Conservation (phyloP, 306 rosid genomes). For the Dryas drummondii region DNA sequence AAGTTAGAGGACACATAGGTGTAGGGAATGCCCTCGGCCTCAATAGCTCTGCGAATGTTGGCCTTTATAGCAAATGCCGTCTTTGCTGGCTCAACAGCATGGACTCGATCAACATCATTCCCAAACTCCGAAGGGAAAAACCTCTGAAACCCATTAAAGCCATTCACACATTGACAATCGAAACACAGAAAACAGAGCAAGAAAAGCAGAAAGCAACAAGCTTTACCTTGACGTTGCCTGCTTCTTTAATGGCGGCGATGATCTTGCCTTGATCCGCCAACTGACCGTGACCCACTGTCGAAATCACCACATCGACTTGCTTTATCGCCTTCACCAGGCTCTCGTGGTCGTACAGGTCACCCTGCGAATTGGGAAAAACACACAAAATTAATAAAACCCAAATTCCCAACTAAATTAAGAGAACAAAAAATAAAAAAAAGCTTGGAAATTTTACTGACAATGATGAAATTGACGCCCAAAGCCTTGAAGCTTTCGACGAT, state of each 20-base stretch:
- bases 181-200: background rate
- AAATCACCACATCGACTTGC: conserved; percentile 44
- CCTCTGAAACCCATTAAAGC: conserved; percentile 25
- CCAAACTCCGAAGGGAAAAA: conserved; percentile 48
- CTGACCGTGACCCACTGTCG: conserved; percentile 33
- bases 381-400: too few relatives aligned
- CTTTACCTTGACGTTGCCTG: conserved; percentile 40
- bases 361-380: background rate
- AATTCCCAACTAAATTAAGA: background rate
- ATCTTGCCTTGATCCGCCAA: conserved; percentile 32
- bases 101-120: conserved; percentile 41
- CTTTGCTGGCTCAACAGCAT: conserved; percentile 48
- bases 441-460: conserved; percentile 9
- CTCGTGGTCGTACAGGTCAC: conserved; percentile 35
- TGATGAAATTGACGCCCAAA: conserved; percentile 24
- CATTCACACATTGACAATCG: background rate
- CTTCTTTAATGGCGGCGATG: conserved; percentile 42
- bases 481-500: conserved; percentile 31
- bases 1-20: conserved; percentile 38
- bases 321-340: conserved; percentile 38
- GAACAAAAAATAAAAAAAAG: background rate
- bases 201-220: too few relatives aligned
- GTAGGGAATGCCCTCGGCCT: conserved; percentile 43
- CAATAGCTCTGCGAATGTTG: conserved; percentile 31
- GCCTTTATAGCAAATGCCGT: conserved; percentile 30